Conservation (phyloP, 164 flowering plant genomes). For the Litsea cubeba region DNA sequence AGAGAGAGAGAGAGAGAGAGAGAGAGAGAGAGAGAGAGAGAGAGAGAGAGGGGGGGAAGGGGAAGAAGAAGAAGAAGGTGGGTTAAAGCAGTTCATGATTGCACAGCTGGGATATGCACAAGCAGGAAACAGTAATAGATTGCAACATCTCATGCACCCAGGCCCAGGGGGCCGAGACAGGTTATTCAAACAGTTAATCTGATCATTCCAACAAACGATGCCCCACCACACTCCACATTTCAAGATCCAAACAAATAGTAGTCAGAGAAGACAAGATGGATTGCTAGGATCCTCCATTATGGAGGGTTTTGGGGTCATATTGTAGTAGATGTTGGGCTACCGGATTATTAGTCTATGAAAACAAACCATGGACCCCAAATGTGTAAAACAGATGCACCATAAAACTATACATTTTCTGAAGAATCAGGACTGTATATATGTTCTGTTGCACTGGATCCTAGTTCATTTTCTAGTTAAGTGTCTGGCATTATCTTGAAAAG, state of each 20-base stretch:
- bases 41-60: no score
- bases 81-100: neutral
- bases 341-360: neutral
- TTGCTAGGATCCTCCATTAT: neutral
- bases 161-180: neutral
- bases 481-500: no score
- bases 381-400: no score
- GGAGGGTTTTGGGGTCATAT: neutral
- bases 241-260: neutral
- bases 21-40: no score
- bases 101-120: neutral
- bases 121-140: neutral
- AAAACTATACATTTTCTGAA: no score
- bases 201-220: neutral
- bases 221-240: neutral
- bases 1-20: no score
- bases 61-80: no score
- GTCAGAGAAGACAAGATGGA: neutral
- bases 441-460: no score
- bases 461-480: no score
- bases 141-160: neutral
- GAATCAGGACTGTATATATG: no score
- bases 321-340: neutral
- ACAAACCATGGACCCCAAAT: no score
- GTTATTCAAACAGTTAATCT: neutral